Evolutionary conservation across 257 asterid genomes (phyloP).

Genomic region (Craterostigma plantagineum): DNA sequence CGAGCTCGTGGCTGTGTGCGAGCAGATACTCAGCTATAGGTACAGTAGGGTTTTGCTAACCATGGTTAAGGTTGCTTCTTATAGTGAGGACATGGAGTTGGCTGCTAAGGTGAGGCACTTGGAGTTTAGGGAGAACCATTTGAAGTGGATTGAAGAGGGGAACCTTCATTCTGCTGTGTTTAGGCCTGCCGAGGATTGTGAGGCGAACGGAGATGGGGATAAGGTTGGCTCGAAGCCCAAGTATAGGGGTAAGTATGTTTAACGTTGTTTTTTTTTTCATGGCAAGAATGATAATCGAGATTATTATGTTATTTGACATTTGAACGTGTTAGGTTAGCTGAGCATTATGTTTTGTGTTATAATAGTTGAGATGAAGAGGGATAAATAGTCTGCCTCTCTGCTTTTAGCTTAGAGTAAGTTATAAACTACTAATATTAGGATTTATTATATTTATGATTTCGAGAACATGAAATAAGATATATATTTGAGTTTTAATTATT

Average conservation of each 20-base stretch:
- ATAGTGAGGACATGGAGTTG: constrained; percentile 51
- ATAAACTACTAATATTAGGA: too few relatives aligned
- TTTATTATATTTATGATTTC: too few relatives aligned
- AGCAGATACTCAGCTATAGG: constrained; percentile 79
- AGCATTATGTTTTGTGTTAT: too few relatives aligned
- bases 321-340: too few relatives aligned
- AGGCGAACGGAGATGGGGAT: constrained; percentile 24
- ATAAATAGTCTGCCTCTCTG: too few relatives aligned
- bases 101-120: constrained; percentile 48
- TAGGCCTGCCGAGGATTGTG: constrained; percentile 33
- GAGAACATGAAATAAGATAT: too few relatives aligned
- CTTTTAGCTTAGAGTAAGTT: too few relatives aligned
- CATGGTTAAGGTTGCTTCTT: constrained; percentile 51
- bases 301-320: too few relatives aligned
- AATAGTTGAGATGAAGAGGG: too few relatives aligned
- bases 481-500: too few relatives aligned
- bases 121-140: constrained; percentile 68
- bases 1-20: constrained; percentile 45
- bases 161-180: constrained; percentile 87
- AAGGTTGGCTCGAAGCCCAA: constrained; percentile 48
- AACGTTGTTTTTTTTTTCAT: constrained; percentile 11
- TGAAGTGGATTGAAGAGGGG: constrained; percentile 95
- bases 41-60: constrained; percentile 74
- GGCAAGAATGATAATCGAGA: too few relatives aligned
- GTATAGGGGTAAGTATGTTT: constrained; percentile 95